phyloP scores from a whole-genome alignment of 768 basidiomycete species.

The Leccinum variicolor region DNA sequence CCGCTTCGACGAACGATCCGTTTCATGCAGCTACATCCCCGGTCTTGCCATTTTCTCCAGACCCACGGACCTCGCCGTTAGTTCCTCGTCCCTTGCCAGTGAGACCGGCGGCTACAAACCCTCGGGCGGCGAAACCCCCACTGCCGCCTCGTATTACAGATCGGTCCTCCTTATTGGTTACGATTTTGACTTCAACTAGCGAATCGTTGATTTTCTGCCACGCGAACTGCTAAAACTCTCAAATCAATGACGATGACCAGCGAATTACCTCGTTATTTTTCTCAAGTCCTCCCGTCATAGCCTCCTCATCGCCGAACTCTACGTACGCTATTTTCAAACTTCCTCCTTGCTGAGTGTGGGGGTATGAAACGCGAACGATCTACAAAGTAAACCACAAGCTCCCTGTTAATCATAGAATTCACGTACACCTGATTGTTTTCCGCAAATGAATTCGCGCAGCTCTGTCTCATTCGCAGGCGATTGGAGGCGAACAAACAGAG shows the following conservation, averaged over 20 bases:
- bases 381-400: conserved; percentile 23
- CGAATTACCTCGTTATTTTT: conserved; percentile 63
- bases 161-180: conserved; percentile 52
- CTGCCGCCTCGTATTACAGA: conserved; percentile 46
- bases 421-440: conserved; percentile 64
- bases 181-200: conserved; percentile 65
- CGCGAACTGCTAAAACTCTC: conserved; percentile 3
- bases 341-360: conserved; percentile 45
- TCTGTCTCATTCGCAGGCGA: conserved; percentile 56
- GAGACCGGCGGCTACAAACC: conserved; percentile 69
- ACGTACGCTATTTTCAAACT: conserved; percentile 70
- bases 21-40: conserved; percentile 25
- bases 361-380: conserved; percentile 70
- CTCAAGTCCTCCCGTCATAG: conserved; percentile 75
- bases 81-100: conserved; percentile 30
- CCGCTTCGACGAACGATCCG: conserved; percentile 13
- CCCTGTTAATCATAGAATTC: neutral
- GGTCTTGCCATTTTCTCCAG: conserved; percentile 26
- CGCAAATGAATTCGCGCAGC: conserved; percentile 73
- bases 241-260: conserved; percentile 14
- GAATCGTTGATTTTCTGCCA: conserved; percentile 67
- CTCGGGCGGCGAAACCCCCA: conserved; percentile 55
- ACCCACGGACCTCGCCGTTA: conserved; percentile 29
- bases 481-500: conserved; percentile 74
- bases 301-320: conserved; percentile 86